A percentile compares a stretch with the other conserved stretches of the same genome.
These are phyloP conservation scores for Lentinus tigrinus DNA, from an alignment of 768 basidiomycete genomes.

Conservation along the genomic window DNA sequence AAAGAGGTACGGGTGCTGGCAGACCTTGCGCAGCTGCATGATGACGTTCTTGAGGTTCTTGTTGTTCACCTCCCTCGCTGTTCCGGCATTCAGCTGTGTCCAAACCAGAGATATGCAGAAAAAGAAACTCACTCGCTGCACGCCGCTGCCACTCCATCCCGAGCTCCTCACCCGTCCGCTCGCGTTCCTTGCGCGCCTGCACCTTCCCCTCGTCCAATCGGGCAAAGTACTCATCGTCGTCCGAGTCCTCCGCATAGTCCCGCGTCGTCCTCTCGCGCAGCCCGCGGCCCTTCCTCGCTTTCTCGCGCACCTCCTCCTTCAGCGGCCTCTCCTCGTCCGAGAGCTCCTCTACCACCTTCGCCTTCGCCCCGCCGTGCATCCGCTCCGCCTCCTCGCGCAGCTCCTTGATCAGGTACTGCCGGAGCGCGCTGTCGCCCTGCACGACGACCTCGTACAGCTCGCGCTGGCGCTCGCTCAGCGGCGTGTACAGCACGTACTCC, in stretches of 20 bases:
- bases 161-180: conserved; percentile 50
- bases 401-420: conserved; percentile 46
- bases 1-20: conserved; percentile 90
- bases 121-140: conserved; percentile 51
- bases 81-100: not conserved
- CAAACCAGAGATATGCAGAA: not conserved
- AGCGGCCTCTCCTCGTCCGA: conserved; percentile 30
- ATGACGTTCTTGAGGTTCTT: conserved; percentile 87
- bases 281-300: conserved; percentile 9
- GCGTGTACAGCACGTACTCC: conserved; percentile 92
- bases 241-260: conserved; percentile 53
- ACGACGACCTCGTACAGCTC: conserved; percentile 82
- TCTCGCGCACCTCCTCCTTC: conserved; percentile 29
- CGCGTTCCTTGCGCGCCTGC: conserved; percentile 36
- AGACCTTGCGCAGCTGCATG: conserved; percentile 97
- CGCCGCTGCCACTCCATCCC: conserved; percentile 59
- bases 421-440: conserved; percentile 52
- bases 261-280: conserved; percentile 26
- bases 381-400: conserved; percentile 28
- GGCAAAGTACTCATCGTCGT: conserved; percentile 67
- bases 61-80: conserved; percentile 86
- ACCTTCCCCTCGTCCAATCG: conserved; percentile 52
- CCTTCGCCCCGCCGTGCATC: conserved; percentile 30
- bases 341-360: conserved; percentile 27
- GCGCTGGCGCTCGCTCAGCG: conserved; percentile 79